phyloP scores from a whole-genome alignment of 2,329 filamentous ascomycete genomes.

The Microcyclosporella mali region DNA sequence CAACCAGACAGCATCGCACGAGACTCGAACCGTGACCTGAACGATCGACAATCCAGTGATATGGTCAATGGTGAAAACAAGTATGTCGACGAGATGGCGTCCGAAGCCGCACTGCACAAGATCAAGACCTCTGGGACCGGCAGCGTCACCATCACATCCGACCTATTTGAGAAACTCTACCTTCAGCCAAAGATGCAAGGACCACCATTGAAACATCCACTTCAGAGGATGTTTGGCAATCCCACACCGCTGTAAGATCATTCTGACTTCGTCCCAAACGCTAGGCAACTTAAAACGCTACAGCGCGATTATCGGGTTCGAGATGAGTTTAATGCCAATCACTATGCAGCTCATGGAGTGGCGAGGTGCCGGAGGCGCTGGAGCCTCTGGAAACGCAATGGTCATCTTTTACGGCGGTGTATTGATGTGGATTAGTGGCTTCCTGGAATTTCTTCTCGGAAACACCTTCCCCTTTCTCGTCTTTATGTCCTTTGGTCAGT shows the following conservation, averaged over 20 bases:
- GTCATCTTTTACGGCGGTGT: constrained; percentile 19
- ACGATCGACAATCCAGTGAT: not conserved
- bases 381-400: constrained; percentile 13
- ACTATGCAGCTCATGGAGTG: constrained; percentile 21
- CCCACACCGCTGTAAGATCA: constrained; percentile 15
- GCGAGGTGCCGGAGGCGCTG: constrained; percentile 12
- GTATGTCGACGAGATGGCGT: constrained; percentile 8
- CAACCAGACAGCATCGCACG: constrained; percentile 15
- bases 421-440: constrained; percentile 16
- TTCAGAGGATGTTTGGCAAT: constrained; percentile 20
- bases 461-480: constrained; percentile 22
- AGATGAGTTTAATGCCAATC: constrained; percentile 19
- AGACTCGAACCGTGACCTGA: constrained; percentile 12
- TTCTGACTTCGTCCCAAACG: not conserved
- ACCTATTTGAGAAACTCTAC: constrained; percentile 20
- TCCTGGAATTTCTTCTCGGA: constrained; percentile 19
- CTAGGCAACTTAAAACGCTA: not conserved
- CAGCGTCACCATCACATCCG: constrained; percentile 19
- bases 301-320: constrained; percentile 18
- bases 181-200: constrained; percentile 15
- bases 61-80: constrained; percentile 11
- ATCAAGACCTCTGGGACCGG: constrained; percentile 18
- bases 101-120: constrained; percentile 11
- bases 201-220: constrained; percentile 16
- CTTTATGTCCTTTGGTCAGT: constrained; percentile 17